A percentile compares a stretch with the other conserved stretches of the same genome.
These are phyloP conservation scores for Vitis hybrid DNA, from an alignment of 177 flowering plant genomes.

Conservation along the genomic window DNA sequence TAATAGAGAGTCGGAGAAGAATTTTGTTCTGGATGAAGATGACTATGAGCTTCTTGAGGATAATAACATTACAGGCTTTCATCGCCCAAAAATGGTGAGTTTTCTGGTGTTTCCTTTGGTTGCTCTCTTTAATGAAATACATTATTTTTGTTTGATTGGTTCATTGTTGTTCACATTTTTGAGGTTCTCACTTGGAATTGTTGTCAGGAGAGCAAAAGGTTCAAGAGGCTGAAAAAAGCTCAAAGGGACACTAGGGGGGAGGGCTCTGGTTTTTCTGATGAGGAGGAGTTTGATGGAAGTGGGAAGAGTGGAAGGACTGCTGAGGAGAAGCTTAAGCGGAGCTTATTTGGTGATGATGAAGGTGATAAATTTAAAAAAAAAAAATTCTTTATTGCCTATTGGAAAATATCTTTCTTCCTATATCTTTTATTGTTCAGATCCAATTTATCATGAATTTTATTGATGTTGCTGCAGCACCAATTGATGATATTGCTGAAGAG, in stretches of 20 bases:
- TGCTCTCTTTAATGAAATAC: not conserved
- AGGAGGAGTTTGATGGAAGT: conserved; percentile 57
- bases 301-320: conserved; percentile 65
- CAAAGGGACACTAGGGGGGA: conserved; percentile 59
- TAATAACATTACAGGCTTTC: conserved; percentile 54
- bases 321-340: conserved; percentile 76
- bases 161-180: not conserved
- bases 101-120: conserved; percentile 1
- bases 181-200: conserved; percentile 1
- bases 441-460: not conserved
- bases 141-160: not conserved
- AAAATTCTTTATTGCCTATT: no score
- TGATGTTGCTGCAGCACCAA: conserved; percentile 38
- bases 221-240: conserved; percentile 89
- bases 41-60: conserved; percentile 90
- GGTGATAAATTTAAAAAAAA: conserved; percentile 29
- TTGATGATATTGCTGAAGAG: conserved; percentile 87
- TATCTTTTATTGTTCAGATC: not conserved
- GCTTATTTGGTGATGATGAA: conserved; percentile 84
- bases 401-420: no score
- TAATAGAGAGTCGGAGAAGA: conserved; percentile 67
- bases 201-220: conserved; percentile 71
- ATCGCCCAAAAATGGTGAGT: conserved; percentile 56
- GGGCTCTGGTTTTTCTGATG: conserved; percentile 64
- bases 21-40: conserved; percentile 82